These are phyloP conservation scores for Trebouxia gelatinosa DNA, from an alignment of 163 green algal species.

Conservation along the genomic window DNA sequence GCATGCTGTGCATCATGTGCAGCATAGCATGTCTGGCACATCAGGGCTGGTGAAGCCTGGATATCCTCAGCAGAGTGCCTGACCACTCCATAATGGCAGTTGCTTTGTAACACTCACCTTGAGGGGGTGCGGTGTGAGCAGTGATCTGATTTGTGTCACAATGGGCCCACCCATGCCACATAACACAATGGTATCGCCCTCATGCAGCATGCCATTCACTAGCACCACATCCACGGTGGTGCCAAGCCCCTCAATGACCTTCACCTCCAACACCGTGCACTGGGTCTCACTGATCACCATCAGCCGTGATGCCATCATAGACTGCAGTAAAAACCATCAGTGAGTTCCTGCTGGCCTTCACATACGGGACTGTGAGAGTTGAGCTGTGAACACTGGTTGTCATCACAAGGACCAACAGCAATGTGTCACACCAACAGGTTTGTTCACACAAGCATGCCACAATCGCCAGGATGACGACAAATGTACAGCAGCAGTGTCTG, in stretches of 20 bases:
- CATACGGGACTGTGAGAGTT: no score
- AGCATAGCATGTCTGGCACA: no score
- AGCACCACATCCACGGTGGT: conserved; percentile 95
- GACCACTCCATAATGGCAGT: neutral
- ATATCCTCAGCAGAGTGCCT: neutral
- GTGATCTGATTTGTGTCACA: conserved; percentile 88
- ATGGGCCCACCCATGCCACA: conserved; percentile 91
- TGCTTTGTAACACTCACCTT: conserved; percentile 44
- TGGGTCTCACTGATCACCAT: conserved; percentile 78
- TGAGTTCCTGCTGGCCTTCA: no score
- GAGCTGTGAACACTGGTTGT: no score
- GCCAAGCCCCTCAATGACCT: conserved; percentile 93
- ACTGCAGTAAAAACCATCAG: no score
- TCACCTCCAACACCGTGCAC: conserved; percentile 93
- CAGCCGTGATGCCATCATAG: conserved; percentile 84
- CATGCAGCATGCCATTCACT: conserved; percentile 86
- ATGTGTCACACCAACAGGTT: no score
- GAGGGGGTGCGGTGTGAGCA: conserved; percentile 90
- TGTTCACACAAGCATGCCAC: no score
- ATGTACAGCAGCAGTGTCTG: no score
- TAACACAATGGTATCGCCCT: conserved; percentile 90
- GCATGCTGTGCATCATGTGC: neutral
- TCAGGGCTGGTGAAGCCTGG: neutral
- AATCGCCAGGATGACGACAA: no score
- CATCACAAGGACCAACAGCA: no score